These are phyloP conservation scores for Penicillium canescens DNA, from an alignment of 495 filamentous ascomycete species.

Conservation along the genomic window DNA sequence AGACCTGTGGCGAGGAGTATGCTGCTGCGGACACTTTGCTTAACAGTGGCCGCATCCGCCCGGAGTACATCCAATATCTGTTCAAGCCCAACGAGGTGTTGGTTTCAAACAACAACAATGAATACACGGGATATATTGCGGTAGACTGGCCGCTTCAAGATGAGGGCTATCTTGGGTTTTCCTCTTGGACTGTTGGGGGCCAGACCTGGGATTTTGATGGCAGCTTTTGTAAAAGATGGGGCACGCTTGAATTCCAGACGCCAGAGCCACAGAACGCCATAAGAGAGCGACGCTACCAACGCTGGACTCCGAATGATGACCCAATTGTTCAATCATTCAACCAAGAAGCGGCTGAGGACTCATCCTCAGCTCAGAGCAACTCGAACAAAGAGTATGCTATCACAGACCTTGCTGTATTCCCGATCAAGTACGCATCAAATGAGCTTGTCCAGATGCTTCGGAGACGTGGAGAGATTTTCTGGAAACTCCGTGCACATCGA, in stretches of 20 bases:
- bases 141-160: neutral
- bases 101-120: slow-evolving; percentile 6
- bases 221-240: neutral
- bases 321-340: no score
- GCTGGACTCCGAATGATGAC: no score
- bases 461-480: slow-evolving; percentile 15
- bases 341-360: no score
- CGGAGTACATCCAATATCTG: slow-evolving; percentile 21
- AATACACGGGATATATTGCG: slow-evolving; percentile 1
- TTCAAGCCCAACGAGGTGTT: slow-evolving; percentile 21
- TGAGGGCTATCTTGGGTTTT: neutral
- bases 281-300: neutral
- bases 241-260: neutral
- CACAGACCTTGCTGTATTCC: slow-evolving; percentile 11
- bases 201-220: slow-evolving; percentile 4
- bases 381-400: neutral
- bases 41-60: slow-evolving; percentile 19
- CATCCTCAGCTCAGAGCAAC: neutral
- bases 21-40: slow-evolving; percentile 19
- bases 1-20: slow-evolving; percentile 12
- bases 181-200: neutral
- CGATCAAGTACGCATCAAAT: slow-evolving; percentile 12
- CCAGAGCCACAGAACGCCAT: neutral
- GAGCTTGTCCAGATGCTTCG: slow-evolving; percentile 12
- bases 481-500: slow-evolving; percentile 15